A percentile compares a stretch with the other conserved stretches of the same genome.
These are phyloP conservation scores for Talaromyces sp. DNA, from an alignment of 2,329 filamentous ascomycete species.

Conservation along the genomic window DNA sequence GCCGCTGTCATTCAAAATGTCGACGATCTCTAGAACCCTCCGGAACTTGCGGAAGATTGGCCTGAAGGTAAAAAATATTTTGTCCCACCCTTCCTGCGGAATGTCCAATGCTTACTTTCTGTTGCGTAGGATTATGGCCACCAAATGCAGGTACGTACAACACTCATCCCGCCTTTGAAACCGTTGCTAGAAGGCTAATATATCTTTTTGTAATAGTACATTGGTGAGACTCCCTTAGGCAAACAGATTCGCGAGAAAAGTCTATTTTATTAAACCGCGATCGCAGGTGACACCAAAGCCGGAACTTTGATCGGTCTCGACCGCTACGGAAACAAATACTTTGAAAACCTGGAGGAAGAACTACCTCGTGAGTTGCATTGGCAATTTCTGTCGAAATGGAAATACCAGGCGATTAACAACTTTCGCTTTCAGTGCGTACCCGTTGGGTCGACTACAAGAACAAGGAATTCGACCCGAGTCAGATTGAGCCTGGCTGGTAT, in stretches of 20 bases:
- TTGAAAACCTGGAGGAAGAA: slow-evolving; percentile 85
- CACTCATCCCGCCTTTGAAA: not conserved
- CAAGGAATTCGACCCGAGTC: slow-evolving; percentile 57
- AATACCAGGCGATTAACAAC: too few relatives aligned
- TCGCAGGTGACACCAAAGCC: slow-evolving; percentile 87
- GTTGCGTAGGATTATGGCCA: slow-evolving; percentile 70
- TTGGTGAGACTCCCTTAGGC: slow-evolving; percentile 27
- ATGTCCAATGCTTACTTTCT: not conserved
- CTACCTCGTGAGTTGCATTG: slow-evolving; percentile 63
- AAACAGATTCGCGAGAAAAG: not conserved
- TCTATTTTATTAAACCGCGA: slow-evolving; percentile 5
- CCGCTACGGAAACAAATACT: slow-evolving; percentile 95
- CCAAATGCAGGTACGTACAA: slow-evolving; percentile 75
- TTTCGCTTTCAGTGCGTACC: slow-evolving; percentile 65
- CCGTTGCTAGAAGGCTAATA: not conserved
- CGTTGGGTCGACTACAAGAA: slow-evolving; percentile 97
- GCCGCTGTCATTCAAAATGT: slow-evolving; percentile 58
- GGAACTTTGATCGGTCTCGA: slow-evolving; percentile 80
- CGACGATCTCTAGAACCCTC: slow-evolving; percentile 79
- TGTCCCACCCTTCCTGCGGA: not conserved
- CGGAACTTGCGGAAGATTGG: slow-evolving; percentile 83
- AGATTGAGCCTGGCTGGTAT: slow-evolving; percentile 87
- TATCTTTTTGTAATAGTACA: slow-evolving; percentile 29
- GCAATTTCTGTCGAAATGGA: too few relatives aligned
- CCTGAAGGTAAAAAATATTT: slow-evolving; percentile 60